Evolutionary conservation across 768 basidiomycete genomes (phyloP).

Genomic region (Lactifluus volemus): DNA sequence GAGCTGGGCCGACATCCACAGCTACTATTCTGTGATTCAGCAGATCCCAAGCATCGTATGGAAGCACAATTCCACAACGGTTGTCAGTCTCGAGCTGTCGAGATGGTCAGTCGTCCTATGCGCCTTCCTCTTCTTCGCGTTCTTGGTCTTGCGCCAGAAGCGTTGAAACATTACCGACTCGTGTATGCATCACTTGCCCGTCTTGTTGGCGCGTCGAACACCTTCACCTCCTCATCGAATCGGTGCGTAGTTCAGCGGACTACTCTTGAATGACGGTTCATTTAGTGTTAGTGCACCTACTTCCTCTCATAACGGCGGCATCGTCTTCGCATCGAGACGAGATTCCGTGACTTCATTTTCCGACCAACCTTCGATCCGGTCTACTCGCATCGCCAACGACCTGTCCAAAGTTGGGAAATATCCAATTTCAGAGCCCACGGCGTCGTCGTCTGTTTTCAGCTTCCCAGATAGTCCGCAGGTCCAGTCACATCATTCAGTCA

Average conservation of each 20-base stretch:
- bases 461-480: no score
- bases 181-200: slow-evolving; percentile 23
- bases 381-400: no score
- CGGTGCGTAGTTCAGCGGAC: not conserved
- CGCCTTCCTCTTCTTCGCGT: slow-evolving; percentile 38
- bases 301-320: not conserved
- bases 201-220: slow-evolving; percentile 20
- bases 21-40: slow-evolving; percentile 33
- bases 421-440: no score
- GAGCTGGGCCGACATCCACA: slow-evolving; percentile 46
- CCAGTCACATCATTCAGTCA: no score
- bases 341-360: not conserved
- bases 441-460: no score
- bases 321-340: slow-evolving; percentile 1
- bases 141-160: slow-evolving; percentile 50
- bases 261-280: not conserved
- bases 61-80: slow-evolving; percentile 21
- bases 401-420: no score
- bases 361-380: no score
- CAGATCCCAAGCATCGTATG: slow-evolving; percentile 32
- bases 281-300: not conserved
- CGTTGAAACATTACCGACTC: slow-evolving; percentile 32
- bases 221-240: not conserved
- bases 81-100: slow-evolving; percentile 26
- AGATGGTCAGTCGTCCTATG: slow-evolving; percentile 35